phyloP scores from a whole-genome alignment of 768 basidiomycete species.

The Russula foetens region DNA sequence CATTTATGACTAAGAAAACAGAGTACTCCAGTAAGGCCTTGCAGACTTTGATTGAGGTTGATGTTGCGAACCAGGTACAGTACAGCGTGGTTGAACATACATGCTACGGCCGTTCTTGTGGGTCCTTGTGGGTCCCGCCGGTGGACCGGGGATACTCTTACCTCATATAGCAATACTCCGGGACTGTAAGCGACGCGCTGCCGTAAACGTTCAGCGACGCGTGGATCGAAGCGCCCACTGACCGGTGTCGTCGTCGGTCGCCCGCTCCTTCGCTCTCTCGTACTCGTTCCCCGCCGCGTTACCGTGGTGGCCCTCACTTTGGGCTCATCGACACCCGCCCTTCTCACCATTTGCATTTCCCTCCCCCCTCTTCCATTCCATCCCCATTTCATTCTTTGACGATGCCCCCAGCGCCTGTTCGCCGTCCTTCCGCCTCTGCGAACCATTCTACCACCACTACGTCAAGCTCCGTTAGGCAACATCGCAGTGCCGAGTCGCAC shows the following conservation, averaged over 20 bases:
- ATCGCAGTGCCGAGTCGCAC: constrained; percentile 54
- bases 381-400: background rate
- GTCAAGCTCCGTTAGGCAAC: constrained; percentile 39
- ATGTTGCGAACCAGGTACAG: background rate
- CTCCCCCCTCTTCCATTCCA: background rate
- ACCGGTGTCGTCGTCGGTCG: background rate
- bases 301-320: background rate
- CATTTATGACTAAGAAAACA: background rate
- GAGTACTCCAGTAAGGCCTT: background rate
- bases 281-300: background rate
- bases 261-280: background rate
- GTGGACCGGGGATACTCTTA: background rate
- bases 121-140: constrained; percentile 27
- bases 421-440: constrained; percentile 55
- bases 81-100: background rate
- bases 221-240: constrained; percentile 1
- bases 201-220: background rate
- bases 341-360: background rate
- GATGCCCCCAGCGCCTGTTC: constrained; percentile 36
- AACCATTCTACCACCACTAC: constrained; percentile 30
- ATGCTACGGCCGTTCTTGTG: constrained; percentile 20
- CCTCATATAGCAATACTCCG: background rate
- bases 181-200: background rate
- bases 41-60: background rate
- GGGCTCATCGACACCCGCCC: background rate